Evolutionary conservation across 306 rosid genomes (phyloP).

Genomic region (Prinsepia uniflora): DNA sequence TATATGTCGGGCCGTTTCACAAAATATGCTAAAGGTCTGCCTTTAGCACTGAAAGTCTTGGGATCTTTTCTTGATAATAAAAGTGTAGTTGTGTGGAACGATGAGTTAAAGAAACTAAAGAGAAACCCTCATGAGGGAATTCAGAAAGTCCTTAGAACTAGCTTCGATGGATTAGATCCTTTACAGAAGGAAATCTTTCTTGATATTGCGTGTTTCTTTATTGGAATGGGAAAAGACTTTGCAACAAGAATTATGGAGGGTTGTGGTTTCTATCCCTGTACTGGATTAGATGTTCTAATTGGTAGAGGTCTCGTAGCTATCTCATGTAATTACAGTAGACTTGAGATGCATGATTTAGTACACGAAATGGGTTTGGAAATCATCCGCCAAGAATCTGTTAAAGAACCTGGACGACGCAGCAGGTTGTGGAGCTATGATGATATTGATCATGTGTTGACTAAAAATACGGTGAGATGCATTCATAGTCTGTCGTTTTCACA

Average conservation of each 20-base stretch:
- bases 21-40: slow-evolving; percentile 10
- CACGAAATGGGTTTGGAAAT: not conserved
- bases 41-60: slow-evolving; percentile 6
- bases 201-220: slow-evolving; percentile 41
- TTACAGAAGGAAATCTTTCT: slow-evolving; percentile 27
- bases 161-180: slow-evolving; percentile 24
- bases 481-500: not conserved
- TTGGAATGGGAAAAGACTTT: slow-evolving; percentile 25
- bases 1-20: not conserved
- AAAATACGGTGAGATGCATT: not conserved
- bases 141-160: slow-evolving; percentile 18
- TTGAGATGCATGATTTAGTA: not conserved
- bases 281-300: slow-evolving; percentile 30
- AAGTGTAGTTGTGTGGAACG: slow-evolving; percentile 5
- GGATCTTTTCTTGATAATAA: slow-evolving; percentile 14
- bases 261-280: slow-evolving; percentile 26
- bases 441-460: slow-evolving; percentile 8
- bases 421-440: not conserved
- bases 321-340: not conserved
- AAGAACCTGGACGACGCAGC: not conserved
- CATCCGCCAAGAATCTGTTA: not conserved
- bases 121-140: slow-evolving; percentile 9
- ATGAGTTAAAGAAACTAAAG: slow-evolving; percentile 6
- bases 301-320: slow-evolving; percentile 24
- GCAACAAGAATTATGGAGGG: slow-evolving; percentile 20